Base-by-base conservation (phyloP, 768 basidiomycete genomes). In the Coprinopsis sp. region DNA sequence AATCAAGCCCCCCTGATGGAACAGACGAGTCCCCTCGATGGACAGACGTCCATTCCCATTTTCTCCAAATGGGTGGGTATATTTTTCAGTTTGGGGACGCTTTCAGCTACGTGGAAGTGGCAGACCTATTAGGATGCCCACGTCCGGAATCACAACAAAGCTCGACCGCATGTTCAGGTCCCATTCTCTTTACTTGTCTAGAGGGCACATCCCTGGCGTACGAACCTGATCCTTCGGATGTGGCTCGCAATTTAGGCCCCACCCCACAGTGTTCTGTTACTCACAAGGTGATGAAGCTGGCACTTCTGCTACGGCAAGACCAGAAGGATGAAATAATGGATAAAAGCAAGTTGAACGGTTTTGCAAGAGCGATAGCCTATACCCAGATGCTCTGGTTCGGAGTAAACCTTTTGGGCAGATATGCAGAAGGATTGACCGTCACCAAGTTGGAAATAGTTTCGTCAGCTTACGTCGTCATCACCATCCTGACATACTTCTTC, bases 11-110 rank as follows among this genome's bases (percentile, higher is more conserved):
- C 40, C 16, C 31, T n/a, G n/a, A n/a, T n/a, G n/a, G n/a, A n/a
- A n/a, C n/a, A n/a, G n/a, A n/a, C n/a, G n/a, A n/a, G n/a, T n/a
- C n/a, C n/a, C n/a, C n/a, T n/a, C n/a, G n/a, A 37, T 53, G 52
- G 60, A 51, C 50, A 1, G 12, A 31, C 8, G 47, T 53, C 1
- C 61, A 63, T 37, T 61, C 53, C 1, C 60, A 55, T 33, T 64
- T 63, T 37, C 49, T 55, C 3, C 44, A 40, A 18, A 67, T 63
- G 64, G 62, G 64, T 6, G 65, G 64, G 1, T 62, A 64, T 42
- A 45, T 47, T 7, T 12, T 59, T 2, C 42, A 37, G 4, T 34
- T 22, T n/a, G 49, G 19, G 29, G 18, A 10, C 25, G 42, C 13
- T 29, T 16, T 10, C 7, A 24, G 12, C 7, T 11, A 24, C 7